A percentile compares a stretch with the other conserved stretches of the same genome.
Evolutionary conservation across 2,329 filamentous ascomycete species (phyloP).

Genomic region (Cladophialophora chaetospira): DNA sequence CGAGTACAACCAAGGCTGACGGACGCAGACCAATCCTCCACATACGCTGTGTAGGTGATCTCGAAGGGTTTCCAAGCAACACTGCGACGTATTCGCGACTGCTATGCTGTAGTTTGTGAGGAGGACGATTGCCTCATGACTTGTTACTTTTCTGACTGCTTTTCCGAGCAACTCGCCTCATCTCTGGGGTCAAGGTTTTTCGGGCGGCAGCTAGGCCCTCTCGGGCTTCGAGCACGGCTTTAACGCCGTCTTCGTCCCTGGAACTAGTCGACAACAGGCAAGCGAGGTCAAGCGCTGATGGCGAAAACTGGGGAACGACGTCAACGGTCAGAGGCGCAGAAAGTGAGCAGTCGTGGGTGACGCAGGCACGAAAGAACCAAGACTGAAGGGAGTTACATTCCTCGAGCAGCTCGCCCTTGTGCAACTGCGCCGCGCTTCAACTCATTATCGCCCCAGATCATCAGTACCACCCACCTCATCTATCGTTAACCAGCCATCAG

Average conservation of each 20-base stretch:
- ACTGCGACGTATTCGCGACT: too few relatives aligned
- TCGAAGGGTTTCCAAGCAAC: too few relatives aligned
- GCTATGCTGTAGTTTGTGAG: too few relatives aligned
- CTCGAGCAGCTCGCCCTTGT: background rate
- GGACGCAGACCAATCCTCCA: background rate
- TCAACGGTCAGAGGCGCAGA: background rate
- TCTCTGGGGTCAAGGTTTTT: background rate
- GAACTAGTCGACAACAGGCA: conserved; percentile 13
- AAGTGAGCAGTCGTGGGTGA: background rate
- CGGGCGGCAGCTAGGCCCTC: background rate
- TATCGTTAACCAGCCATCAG: background rate
- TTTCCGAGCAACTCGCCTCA: background rate
- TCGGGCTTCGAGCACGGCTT: background rate
- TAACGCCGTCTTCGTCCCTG: conserved; percentile 4
- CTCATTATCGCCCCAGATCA: background rate
- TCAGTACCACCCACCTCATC: background rate
- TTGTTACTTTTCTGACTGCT: too few relatives aligned
- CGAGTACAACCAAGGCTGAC: background rate
- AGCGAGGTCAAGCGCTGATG: background rate
- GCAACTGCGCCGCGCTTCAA: background rate
- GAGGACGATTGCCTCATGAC: too few relatives aligned
- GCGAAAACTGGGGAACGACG: conserved; percentile 11
- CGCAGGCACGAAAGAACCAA: conserved; percentile 4
- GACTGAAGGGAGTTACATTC: background rate
- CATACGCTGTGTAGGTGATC: too few relatives aligned